Evolutionary conservation across 2,329 filamentous ascomycete genomes (phyloP).

Genomic region (Neonectria neomacrospora): DNA sequence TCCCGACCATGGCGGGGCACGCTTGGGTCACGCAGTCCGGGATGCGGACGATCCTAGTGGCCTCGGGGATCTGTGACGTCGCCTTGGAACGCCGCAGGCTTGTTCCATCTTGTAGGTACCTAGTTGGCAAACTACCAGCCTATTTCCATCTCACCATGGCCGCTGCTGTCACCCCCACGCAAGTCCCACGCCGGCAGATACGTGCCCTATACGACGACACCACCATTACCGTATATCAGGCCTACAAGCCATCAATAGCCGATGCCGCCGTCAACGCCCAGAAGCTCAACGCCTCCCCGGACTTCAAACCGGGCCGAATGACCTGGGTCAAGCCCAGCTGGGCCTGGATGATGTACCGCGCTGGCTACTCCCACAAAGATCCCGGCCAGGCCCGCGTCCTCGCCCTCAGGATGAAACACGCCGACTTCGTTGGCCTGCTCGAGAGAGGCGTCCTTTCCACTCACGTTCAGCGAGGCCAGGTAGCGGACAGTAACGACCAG

Average conservation of each 20-base stretch:
- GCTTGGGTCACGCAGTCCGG: background rate
- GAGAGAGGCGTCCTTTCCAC: slow-evolving; percentile 49
- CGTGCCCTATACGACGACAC: slow-evolving; percentile 61
- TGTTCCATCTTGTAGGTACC: too few relatives aligned
- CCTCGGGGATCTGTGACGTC: slow-evolving; percentile 14
- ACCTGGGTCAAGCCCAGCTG: slow-evolving; percentile 74
- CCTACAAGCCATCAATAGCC: slow-evolving; percentile 66
- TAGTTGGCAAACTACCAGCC: background rate
- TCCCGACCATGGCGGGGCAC: slow-evolving; percentile 6
- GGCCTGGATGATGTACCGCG: slow-evolving; percentile 73
- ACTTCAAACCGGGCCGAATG: slow-evolving; percentile 66
- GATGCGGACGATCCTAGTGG: background rate
- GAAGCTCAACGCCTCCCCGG: slow-evolving; percentile 62
- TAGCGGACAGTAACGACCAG: background rate
- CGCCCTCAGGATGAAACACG: slow-evolving; percentile 64
- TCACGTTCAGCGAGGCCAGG: slow-evolving; percentile 29
- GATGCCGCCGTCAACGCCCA: slow-evolving; percentile 61
- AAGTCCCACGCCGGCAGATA: slow-evolving; percentile 59
- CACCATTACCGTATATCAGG: slow-evolving; percentile 71
- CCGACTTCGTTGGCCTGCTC: slow-evolving; percentile 61
- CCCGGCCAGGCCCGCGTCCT: slow-evolving; percentile 64
- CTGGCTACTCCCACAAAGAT: slow-evolving; percentile 69
- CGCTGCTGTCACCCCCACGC: slow-evolving; percentile 18
- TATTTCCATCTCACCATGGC: slow-evolving; percentile 28
- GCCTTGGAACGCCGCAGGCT: background rate